Base-by-base conservation (phyloP, 1,284 basidiomycete species). In the Peniophora sp. region DNA sequence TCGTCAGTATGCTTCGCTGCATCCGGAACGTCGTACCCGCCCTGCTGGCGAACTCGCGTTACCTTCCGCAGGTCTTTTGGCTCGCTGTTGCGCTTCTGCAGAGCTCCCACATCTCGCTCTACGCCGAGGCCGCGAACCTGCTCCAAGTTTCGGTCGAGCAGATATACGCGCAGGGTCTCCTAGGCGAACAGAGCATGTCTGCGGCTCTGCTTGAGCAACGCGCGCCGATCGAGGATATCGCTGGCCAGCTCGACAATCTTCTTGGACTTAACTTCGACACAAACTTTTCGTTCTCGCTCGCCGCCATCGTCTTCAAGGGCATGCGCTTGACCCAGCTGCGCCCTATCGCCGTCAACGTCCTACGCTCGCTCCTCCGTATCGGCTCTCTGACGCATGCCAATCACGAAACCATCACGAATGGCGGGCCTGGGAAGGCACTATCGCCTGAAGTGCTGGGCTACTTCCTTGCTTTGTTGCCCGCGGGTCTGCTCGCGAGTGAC, bases 1-100 rank as follows among this genome's bases (percentile, higher is more conserved):
- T 93, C 34, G 80, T 91, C 58, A 88, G 86, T 68, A 93, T 96
- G 85, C 75, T 94, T 25, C 79, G 90, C 53, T 92, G 90, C 65
- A 78, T 95, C 56, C 81, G 81, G 61, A 83, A 83, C 57, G 77
- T 93, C 51, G 78, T 91, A 6, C 83, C 86, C 14, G 83, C 83
- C 11, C 70, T 92, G 10, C 70, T 78, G 1, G 69, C 76, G 45
- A 75, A 81, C 48, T 90, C 88, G 36, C 76, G 89, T 52, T 92
- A 92, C 64, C 70, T 88, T 8, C 69, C 77, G 17, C 81, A 81
- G 53, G 70, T 94, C 14, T 91, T 93, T 69, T 94, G 92, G 92
- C 70, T 94, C 9, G 88, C 87, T 1, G 83, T 94, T 27, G 83
- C 85, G 19, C 72, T 94, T 19, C 74, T 94, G 11, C 85, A 92